Evolutionary conservation across 139 green algal species (phyloP).

Genomic region (Coccomyxa sp.): DNA sequence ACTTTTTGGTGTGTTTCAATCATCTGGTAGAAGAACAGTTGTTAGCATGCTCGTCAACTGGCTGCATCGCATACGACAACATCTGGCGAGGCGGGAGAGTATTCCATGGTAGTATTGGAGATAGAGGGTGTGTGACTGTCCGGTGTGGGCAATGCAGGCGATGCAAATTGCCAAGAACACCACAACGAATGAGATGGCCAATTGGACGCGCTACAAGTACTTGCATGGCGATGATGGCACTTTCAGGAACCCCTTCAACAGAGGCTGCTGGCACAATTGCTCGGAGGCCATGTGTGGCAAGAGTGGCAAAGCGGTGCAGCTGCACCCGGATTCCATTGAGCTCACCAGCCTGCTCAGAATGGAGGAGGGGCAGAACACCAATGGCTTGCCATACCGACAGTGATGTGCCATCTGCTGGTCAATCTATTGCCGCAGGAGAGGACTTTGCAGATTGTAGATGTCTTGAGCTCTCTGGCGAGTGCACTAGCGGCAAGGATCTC

Average conservation of each 20-base stretch:
- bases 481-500: too few relatives aligned
- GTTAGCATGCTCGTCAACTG: not conserved
- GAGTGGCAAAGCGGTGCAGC: constrained; percentile 9
- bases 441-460: too few relatives aligned
- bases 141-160: not conserved
- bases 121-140: not conserved
- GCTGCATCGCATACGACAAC: not conserved
- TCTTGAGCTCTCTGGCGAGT: too few relatives aligned
- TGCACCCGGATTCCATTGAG: not conserved
- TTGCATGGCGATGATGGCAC: constrained; percentile 55
- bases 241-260: constrained; percentile 90
- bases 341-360: constrained; percentile 20
- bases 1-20: not conserved
- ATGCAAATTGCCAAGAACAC: constrained; percentile 78
- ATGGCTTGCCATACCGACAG: too few relatives aligned
- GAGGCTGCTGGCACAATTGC: constrained; percentile 62
- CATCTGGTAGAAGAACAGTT: not conserved
- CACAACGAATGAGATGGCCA: constrained; percentile 96
- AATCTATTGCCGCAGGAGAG: too few relatives aligned
- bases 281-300: constrained; percentile 21
- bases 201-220: constrained; percentile 90
- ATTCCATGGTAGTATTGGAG: not conserved
- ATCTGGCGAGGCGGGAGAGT: not conserved
- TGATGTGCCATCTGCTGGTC: too few relatives aligned
- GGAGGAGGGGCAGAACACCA: constrained; percentile 22